Base-by-base conservation (phyloP, 768 basidiomycete genomes). In the Russula ochroleuca region DNA sequence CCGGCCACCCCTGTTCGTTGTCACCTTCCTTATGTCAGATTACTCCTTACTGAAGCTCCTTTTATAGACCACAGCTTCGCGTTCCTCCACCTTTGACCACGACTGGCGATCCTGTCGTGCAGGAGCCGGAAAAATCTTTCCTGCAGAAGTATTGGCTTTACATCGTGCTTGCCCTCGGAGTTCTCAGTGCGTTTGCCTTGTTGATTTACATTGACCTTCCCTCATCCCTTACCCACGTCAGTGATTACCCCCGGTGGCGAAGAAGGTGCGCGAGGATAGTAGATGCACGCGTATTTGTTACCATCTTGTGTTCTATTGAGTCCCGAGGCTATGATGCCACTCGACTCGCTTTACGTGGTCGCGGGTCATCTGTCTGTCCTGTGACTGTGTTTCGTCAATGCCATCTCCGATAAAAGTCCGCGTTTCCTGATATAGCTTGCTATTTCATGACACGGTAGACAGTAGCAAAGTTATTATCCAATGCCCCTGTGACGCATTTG, bases 61-160 rank as follows among this genome's bases (percentile, higher is more conserved):
- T 50, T 65, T 41, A 55, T 70, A 92, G 91, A 62, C 88, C 88
- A 49, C 82, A 83, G 63, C 79, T 92, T 43, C 84, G 83, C 58
- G 75, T 78, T 1, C 89, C 90, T 10, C 88, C 87, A 10, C 84
- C 83, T 5, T 72, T 92, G 25, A 84, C 84, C 10, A 75, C 82
- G 17, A 78, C 87, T 70, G 91, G 91, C 51, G 81, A 84, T 69
- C 81, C 84, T 21, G 76, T 88, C 25, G 72, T 78, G 62, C 82
- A 85, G 0, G 72, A 77, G 38, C 80, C 81, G 0, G 91, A 95
- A 71, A 89, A 93, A 74, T 77, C 84, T 13, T 92, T 94, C 74
- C 61, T 94, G 47, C 88, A 92, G 70, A 94, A 94, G 72, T 95
- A 95, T 73, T 95, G 94, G 94, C 78, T 94, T 74, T 94, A 93